Conservation (phyloP, 192 early-diverging fungal genomes). For the Entophlyctis luteolus region DNA sequence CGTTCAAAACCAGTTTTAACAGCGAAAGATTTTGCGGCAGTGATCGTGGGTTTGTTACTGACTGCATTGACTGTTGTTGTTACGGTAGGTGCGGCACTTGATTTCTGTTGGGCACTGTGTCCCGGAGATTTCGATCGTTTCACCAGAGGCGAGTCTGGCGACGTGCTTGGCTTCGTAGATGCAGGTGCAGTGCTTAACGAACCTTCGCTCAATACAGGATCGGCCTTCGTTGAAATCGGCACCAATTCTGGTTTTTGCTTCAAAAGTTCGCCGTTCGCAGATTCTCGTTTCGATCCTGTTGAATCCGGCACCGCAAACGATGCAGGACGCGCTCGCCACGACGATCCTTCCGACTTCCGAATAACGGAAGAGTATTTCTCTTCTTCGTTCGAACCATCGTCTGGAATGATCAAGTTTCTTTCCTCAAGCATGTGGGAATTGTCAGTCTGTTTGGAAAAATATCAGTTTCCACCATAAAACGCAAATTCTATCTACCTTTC, state of each 20-base stretch:
- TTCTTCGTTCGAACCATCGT: constrained; percentile 79
- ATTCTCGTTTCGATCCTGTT: too few species aligned
- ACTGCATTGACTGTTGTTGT: background rate
- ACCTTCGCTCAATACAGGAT: background rate
- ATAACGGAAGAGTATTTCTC: constrained; percentile 75
- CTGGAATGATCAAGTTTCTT: constrained; percentile 62
- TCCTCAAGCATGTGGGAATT: constrained; percentile 92
- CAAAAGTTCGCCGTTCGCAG: too few species aligned
- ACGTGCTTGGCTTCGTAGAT: background rate
- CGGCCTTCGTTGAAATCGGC: background rate
- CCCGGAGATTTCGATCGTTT: background rate
- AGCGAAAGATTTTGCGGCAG: background rate
- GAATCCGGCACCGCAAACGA: too few species aligned
- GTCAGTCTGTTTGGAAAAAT: constrained; percentile 37
- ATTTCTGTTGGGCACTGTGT: background rate
- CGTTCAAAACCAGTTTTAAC: constrained; percentile 11
- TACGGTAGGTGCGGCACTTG: background rate
- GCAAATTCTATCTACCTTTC: background rate
- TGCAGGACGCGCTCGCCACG: too few species aligned
- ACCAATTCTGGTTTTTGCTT: background rate
- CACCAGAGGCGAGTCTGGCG: too few species aligned
- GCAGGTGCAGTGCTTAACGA: too few species aligned
- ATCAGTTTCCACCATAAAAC: background rate
- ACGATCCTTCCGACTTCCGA: too few species aligned
- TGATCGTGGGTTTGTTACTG: background rate